Base-by-base conservation (phyloP, 345 rosid genomes). In the Geranium rotundifolium region DNA sequence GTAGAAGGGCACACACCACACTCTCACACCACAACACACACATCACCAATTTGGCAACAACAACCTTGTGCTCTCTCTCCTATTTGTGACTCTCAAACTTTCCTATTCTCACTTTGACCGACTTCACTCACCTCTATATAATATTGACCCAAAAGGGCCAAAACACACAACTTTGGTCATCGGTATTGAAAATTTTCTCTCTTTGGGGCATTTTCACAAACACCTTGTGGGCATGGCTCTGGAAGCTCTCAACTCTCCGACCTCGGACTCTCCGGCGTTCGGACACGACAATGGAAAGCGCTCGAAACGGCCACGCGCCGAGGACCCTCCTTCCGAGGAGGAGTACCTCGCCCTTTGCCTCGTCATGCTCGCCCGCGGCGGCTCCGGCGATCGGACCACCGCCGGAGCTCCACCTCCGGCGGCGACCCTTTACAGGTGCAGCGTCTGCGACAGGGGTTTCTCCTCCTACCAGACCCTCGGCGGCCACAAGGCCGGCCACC, bases 311-410 rank as follows among this genome's bases (percentile, higher is more conserved):
- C 71, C 59, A 63, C 88, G 76, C 55, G 70, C 8, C 57, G 71
- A 67, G 1, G 29, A 80, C 58, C 67, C 75, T 13, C 74, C 79
- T 3, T 62, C 86, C 0, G 95, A 89, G 54, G 95, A 85, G 29
- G 91, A 90, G 66, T 85, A 83, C 61, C 75, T 84, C 49, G 95
- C 97, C 69, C 82, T 87, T 23, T 90, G 95, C 66, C 90, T 90
- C 46, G 67, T 87, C 81, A 85, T 82, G 88, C 95, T 90, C 67
- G 85, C 90, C 20, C 85, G 82, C 5, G 83, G 86, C 50, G 75
- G 65, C 60, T 60, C 64, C 56, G 37, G 19, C 1, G 8, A 19
- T 27, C 17, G 46, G 7, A 15, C n/a, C 71, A 63, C 1, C 63
- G n/a, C n/a, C 62, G 64, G 5, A 5, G 4, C 41, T 34, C 71